Conservation (phyloP, 371 early-diverging fungal genomes). For the Rhizopus microsporus region DNA sequence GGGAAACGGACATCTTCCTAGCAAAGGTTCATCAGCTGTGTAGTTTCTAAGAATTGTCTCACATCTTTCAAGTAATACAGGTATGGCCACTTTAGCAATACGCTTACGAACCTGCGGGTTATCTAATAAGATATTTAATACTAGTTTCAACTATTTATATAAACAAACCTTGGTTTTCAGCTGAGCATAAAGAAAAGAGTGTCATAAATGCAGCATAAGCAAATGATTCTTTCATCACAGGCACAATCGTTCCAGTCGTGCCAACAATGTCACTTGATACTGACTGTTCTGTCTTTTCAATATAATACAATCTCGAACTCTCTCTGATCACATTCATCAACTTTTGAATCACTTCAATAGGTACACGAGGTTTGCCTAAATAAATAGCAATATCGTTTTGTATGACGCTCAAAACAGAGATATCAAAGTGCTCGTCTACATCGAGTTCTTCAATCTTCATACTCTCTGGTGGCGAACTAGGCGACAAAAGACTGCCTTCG, state of each 20-base stretch:
- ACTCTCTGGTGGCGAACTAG: constrained; percentile 61
- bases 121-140: constrained; percentile 22
- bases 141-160: constrained; percentile 4
- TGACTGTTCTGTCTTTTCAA: constrained; percentile 35
- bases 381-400: constrained; percentile 69
- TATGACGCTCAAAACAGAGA: constrained; percentile 65
- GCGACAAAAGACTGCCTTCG: constrained; percentile 71
- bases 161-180: constrained; percentile 46
- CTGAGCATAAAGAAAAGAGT: constrained; percentile 68
- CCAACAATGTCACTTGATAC: constrained; percentile 41
- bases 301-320: constrained; percentile 55
- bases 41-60: constrained; percentile 68
- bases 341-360: constrained; percentile 56
- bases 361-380: constrained; percentile 69
- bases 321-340: constrained; percentile 60
- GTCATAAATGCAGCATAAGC: constrained; percentile 68
- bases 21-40: constrained; percentile 70
- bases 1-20: constrained; percentile 82
- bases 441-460: constrained; percentile 70
- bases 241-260: constrained; percentile 62
- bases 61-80: constrained; percentile 73
- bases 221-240: constrained; percentile 72
- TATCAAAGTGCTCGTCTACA: constrained; percentile 79
- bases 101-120: constrained; percentile 48
- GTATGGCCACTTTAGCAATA: constrained; percentile 69